A percentile compares a stretch with the other conserved stretches of the same genome.
These are phyloP conservation scores for Bipolaris gigantea DNA, from an alignment of 2,329 filamentous ascomycete genomes.

Conservation along the genomic window DNA sequence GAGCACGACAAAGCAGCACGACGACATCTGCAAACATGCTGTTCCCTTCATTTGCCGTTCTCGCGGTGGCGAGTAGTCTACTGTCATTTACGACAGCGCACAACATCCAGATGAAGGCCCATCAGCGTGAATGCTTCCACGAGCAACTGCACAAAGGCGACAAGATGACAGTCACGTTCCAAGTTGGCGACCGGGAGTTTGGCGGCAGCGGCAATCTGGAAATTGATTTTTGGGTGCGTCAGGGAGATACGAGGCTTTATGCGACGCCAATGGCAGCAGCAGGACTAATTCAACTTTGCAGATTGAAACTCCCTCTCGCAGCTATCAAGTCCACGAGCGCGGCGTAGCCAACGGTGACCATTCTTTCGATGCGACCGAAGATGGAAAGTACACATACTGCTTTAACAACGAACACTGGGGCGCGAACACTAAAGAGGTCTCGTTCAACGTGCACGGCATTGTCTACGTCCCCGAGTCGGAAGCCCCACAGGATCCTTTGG, in stretches of 20 bases:
- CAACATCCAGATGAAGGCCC: slow-evolving; percentile 92
- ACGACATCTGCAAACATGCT: slow-evolving; percentile 35
- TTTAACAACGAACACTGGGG: slow-evolving; percentile 99
- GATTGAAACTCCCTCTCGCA: slow-evolving; percentile 77
- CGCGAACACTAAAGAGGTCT: slow-evolving; percentile 94
- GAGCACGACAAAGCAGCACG: slow-evolving; percentile 16
- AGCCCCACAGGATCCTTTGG: slow-evolving; percentile 80
- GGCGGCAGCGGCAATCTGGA: slow-evolving; percentile 92
- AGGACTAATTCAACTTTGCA: slow-evolving; percentile 36
- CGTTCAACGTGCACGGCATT: slow-evolving; percentile 98
- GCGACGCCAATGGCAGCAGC: background rate
- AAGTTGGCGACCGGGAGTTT: slow-evolving; percentile 96
- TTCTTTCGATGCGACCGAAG: slow-evolving; percentile 80
- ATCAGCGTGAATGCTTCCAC: slow-evolving; percentile 97
- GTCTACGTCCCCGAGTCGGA: slow-evolving; percentile 94
- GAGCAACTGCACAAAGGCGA: slow-evolving; percentile 90
- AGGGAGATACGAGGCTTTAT: background rate
- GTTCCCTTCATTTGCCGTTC: slow-evolving; percentile 41
- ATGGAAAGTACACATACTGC: slow-evolving; percentile 94
- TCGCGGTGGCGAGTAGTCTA: slow-evolving; percentile 57
- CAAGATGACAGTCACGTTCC: slow-evolving; percentile 98
- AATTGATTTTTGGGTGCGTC: slow-evolving; percentile 91
- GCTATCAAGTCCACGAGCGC: slow-evolving; percentile 78
- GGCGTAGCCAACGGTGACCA: slow-evolving; percentile 87
- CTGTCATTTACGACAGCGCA: slow-evolving; percentile 72